Evolutionary conservation across 257 asterid species (phyloP).

Genomic region (Penstemon barbatus): DNA sequence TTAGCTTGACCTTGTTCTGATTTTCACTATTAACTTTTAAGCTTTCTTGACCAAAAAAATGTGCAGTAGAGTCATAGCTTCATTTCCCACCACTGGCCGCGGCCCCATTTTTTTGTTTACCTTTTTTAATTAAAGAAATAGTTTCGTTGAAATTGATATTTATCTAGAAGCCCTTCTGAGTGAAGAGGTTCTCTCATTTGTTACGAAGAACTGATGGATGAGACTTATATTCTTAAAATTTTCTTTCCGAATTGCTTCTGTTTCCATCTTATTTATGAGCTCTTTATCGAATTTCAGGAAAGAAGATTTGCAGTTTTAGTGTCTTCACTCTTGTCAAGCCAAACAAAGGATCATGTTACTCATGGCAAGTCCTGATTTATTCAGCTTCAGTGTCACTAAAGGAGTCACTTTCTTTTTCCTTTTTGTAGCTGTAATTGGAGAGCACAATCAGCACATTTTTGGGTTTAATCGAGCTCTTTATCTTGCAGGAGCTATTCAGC

Average conservation of each 20-base stretch:
- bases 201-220: not conserved
- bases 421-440: not conserved
- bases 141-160: too few species aligned
- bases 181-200: too few species aligned
- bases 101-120: not conserved
- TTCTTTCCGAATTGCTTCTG: not conserved
- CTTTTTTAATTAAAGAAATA: not conserved
- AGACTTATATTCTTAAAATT: not conserved
- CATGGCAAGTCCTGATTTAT: conserved; percentile 66
- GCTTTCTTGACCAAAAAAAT: not conserved
- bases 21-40: not conserved
- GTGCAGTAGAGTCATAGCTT: too few species aligned
- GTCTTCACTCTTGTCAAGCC: conserved; percentile 94
- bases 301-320: conserved; percentile 85
- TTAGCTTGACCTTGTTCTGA: too few species aligned
- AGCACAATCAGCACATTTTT: too few species aligned
- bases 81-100: too few species aligned
- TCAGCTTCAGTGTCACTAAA: conserved; percentile 12
- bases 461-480: conserved; percentile 4
- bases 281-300: conserved; percentile 52
- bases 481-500: conserved; percentile 84
- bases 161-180: too few species aligned
- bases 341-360: conserved; percentile 86
- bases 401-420: not conserved
- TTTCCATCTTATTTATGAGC: not conserved